phyloP scores from a whole-genome alignment of 495 filamentous ascomycete genomes.

The Xylaria cubensis region DNA sequence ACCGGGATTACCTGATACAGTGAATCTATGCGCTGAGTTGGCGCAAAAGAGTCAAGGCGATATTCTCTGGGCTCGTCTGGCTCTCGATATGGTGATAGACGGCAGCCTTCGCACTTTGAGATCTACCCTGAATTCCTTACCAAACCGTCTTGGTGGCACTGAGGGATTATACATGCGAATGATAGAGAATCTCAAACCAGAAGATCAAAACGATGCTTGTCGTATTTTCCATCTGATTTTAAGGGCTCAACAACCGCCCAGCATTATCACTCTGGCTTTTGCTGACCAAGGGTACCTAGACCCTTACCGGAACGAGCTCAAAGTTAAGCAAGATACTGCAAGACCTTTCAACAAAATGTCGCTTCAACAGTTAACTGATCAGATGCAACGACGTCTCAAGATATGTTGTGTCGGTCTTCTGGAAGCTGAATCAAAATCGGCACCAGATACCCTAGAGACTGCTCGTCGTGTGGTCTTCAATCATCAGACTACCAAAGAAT shows the following conservation, averaged over 20 bases:
- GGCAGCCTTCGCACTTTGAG: constrained; percentile 37
- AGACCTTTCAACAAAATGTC: constrained; percentile 28
- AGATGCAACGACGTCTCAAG: constrained; percentile 35
- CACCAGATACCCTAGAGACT: constrained; percentile 34
- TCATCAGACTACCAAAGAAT: constrained; percentile 44
- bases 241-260: constrained; percentile 41
- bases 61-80: constrained; percentile 43
- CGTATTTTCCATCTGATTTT: constrained; percentile 41
- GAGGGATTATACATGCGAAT: constrained; percentile 45
- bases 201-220: constrained; percentile 34
- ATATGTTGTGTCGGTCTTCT: constrained; percentile 38
- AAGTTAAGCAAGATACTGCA: constrained; percentile 27
- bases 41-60: constrained; percentile 40
- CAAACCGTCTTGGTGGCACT: constrained; percentile 37
- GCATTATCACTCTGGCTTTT: constrained; percentile 38
- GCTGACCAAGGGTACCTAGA: constrained; percentile 38
- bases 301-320: constrained; percentile 32
- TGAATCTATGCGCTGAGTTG: constrained; percentile 38
- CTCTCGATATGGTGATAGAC: constrained; percentile 43
- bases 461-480: constrained; percentile 42
- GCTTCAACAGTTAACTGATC: constrained; percentile 35
- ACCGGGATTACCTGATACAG: constrained; percentile 36
- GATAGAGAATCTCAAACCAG: constrained; percentile 37
- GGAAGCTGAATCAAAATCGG: constrained; percentile 32
- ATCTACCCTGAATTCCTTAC: constrained; percentile 36